These are phyloP conservation scores for Pseudozyma thailandica DNA, from an alignment of 1,284 basidiomycete species.

Conservation along the genomic window DNA sequence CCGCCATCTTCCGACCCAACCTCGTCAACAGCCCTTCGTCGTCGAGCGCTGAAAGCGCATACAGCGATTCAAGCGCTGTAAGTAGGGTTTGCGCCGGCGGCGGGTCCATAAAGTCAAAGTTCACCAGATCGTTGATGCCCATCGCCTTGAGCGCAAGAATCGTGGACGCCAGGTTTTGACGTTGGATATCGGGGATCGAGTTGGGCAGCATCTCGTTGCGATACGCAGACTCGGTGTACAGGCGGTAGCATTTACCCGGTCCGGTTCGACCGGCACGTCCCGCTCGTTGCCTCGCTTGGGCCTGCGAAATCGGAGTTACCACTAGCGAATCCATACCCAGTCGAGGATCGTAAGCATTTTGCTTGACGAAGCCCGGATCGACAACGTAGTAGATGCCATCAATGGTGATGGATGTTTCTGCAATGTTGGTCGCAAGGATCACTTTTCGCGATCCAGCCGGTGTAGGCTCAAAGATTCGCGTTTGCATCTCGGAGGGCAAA, in stretches of 20 bases:
- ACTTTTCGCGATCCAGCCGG: slow-evolving; percentile 96
- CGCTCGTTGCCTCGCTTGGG: slow-evolving; percentile 92
- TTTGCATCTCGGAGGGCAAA: slow-evolving; percentile 96
- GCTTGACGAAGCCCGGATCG: slow-evolving; percentile 98
- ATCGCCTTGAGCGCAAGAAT: slow-evolving; percentile 97
- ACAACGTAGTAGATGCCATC: slow-evolving; percentile 98
- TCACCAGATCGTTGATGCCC: slow-evolving; percentile 97
- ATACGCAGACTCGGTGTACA: slow-evolving; percentile 97
- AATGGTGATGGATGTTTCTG: slow-evolving; percentile 97
- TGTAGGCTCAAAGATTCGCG: slow-evolving; percentile 95
- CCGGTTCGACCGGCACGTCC: slow-evolving; percentile 97
- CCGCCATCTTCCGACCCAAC: slow-evolving; percentile 97
- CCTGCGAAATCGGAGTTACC: slow-evolving; percentile 98
- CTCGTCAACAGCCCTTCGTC: slow-evolving; percentile 95
- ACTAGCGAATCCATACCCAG: slow-evolving; percentile 98
- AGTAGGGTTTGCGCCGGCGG: slow-evolving; percentile 95
- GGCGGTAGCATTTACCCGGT: slow-evolving; percentile 96
- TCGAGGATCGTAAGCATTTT: slow-evolving; percentile 96
- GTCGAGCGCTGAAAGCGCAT: slow-evolving; percentile 93
- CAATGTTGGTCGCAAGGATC: slow-evolving; percentile 98
- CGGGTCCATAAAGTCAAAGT: slow-evolving; percentile 99
- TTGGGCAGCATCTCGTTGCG: slow-evolving; percentile 99
- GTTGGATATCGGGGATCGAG: slow-evolving; percentile 95
- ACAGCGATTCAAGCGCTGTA: slow-evolving; percentile 90
- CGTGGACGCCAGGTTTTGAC: slow-evolving; percentile 90